A percentile compares a stretch with the other conserved stretches of the same genome.
Evolutionary conservation across 1,284 basidiomycete genomes (phyloP).

Genomic region (Porogramme epimiltina): DNA sequence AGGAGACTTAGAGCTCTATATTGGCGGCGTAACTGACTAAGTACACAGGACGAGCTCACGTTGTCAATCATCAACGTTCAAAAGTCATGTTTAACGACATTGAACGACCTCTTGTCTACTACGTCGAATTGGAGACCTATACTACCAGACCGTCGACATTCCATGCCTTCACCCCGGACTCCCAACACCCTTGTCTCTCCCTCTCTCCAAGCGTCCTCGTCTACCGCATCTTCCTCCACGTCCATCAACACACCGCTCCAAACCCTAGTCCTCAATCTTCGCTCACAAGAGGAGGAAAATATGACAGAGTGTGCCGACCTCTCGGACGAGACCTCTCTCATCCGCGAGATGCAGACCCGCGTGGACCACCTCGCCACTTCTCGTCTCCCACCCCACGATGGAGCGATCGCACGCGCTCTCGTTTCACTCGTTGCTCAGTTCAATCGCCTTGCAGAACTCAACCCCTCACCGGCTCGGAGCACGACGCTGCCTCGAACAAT

Average conservation of each 20-base stretch:
- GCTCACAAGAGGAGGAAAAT: conserved; percentile 43
- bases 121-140: conserved; percentile 57
- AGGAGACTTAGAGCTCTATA: too few species aligned
- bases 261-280: conserved; percentile 64
- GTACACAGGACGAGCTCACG: conserved; percentile 57
- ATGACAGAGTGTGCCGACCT: conserved; percentile 32
- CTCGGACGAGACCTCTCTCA: conserved; percentile 50
- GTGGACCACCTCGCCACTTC: conserved; percentile 49
- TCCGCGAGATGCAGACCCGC: conserved; percentile 62
- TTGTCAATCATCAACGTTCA: conserved; percentile 72
- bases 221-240: conserved; percentile 28
- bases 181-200: conserved; percentile 37
- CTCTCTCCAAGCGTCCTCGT: conserved; percentile 6
- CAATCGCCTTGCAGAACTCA: conserved; percentile 52
- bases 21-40: too few species aligned
- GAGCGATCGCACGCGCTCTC: conserved; percentile 62
- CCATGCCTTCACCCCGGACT: conserved; percentile 48
- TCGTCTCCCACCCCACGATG: conserved; percentile 46
- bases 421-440: conserved; percentile 69
- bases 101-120: conserved; percentile 68
- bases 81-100: conserved; percentile 69
- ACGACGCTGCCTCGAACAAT: conserved; percentile 21
- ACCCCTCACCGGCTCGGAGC: conserved; percentile 25
- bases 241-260: conserved; percentile 42
- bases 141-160: conserved; percentile 64